These are phyloP conservation scores for Chlorencoelia australis DNA, from an alignment of 2,329 filamentous ascomycete species.

Conservation along the genomic window DNA sequence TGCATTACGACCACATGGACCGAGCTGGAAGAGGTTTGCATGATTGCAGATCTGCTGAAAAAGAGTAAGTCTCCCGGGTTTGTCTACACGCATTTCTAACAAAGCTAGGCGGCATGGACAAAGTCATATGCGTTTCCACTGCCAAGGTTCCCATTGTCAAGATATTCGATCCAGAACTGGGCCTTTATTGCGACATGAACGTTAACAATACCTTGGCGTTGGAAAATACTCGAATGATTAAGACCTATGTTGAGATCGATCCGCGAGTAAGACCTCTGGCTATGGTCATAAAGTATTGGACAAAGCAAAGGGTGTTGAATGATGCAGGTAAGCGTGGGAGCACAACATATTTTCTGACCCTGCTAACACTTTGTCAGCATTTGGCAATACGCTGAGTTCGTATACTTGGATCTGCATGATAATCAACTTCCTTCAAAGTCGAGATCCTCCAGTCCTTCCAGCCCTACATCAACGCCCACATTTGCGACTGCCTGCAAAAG, in stretches of 20 bases:
- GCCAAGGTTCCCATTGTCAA: conserved; percentile 98
- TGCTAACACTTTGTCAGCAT: conserved; percentile 44
- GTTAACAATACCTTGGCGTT: conserved; percentile 94
- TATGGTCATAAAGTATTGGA: conserved; percentile 98
- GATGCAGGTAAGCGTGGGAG: conserved; percentile 72
- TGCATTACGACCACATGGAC: conserved; percentile 91
- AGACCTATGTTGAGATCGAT: conserved; percentile 91
- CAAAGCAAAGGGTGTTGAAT: conserved; percentile 82
- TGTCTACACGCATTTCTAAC: conserved; percentile 26
- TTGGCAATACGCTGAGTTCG: conserved; percentile 88
- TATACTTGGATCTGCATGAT: conserved; percentile 99
- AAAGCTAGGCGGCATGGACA: conserved; percentile 78
- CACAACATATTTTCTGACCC: conserved; percentile 2
- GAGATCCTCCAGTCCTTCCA: conserved; percentile 74
- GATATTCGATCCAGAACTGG: conserved; percentile 90
- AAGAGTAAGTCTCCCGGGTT: conserved; percentile 52
- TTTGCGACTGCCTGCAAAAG: conserved; percentile 47
- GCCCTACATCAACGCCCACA: conserved; percentile 68
- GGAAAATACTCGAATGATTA: conserved; percentile 96
- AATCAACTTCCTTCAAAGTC: conserved; percentile 86
- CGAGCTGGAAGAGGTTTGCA: conserved; percentile 80
- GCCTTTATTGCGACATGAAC: conserved; percentile 92
- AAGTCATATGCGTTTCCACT: conserved; percentile 85
- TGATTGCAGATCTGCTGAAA: conserved; percentile 75
- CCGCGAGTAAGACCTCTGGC: conserved; percentile 81